phyloP scores from a whole-genome alignment of 495 filamentous ascomycete species.

The Platismatia glauca region DNA sequence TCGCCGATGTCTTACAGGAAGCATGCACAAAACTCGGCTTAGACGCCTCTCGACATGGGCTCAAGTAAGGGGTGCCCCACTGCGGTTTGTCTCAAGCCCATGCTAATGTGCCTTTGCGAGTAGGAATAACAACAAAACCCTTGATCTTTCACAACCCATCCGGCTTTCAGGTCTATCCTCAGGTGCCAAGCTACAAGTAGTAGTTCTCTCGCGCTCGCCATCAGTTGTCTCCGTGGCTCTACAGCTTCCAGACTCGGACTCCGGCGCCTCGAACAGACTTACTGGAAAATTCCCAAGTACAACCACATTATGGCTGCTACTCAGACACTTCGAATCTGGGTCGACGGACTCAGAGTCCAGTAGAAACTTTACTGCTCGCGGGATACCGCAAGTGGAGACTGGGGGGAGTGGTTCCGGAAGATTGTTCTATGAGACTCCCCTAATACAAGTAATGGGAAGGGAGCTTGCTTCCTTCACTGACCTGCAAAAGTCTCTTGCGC shows the following conservation, averaged over 20 bases:
- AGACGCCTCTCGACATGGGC: conserved; percentile 59
- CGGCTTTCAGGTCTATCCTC: conserved; percentile 78
- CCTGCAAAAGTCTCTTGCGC: conserved; percentile 77
- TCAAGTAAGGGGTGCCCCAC: conserved; percentile 58
- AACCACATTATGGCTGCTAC: conserved; percentile 74
- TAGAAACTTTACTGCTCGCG: conserved; percentile 70
- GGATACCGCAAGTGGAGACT: conserved; percentile 47
- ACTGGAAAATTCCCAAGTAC: conserved; percentile 76
- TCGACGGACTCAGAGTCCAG: conserved; percentile 45
- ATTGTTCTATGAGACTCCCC: conserved; percentile 76
- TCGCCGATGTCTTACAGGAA: conserved; percentile 77
- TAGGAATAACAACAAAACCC: conserved; percentile 49
- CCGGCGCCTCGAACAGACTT: conserved; percentile 46
- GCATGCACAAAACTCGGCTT: conserved; percentile 73
- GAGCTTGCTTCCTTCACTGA: conserved; percentile 68
- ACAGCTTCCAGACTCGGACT: conserved; percentile 63
- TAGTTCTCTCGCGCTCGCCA: conserved; percentile 72
- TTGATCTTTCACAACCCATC: conserved; percentile 76
- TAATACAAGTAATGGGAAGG: conserved; percentile 70
- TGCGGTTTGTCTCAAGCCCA: not conserved
- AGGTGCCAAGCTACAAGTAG: conserved; percentile 86
- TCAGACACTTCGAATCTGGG: conserved; percentile 78
- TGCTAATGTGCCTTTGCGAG: not conserved
- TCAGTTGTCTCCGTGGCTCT: conserved; percentile 77
- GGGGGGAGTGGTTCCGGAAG: conserved; percentile 57